Conservation (phyloP, 495 filamentous ascomycete species). For the Trichoderma virens region DNA sequence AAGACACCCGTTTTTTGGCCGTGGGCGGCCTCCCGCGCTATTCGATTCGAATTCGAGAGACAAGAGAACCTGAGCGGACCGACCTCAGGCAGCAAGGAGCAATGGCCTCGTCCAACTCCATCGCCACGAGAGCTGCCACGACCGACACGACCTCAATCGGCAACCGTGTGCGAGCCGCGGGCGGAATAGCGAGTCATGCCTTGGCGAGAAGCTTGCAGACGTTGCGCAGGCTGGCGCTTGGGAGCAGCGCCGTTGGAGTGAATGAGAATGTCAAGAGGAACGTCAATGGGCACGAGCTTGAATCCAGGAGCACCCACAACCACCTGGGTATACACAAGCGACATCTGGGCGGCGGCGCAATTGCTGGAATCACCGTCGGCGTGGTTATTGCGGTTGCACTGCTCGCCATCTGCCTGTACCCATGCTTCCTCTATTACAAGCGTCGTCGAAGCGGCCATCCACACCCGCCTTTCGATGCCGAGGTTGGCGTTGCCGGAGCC, state of each 20-base stretch:
- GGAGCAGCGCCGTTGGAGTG: neutral
- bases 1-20: neutral
- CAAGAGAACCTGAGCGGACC: neutral
- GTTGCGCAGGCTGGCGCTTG: neutral
- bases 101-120: neutral
- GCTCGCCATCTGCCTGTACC: slow-evolving; percentile 25
- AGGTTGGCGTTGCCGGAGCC: neutral
- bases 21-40: slow-evolving; percentile 5
- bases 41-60: neutral
- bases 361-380: slow-evolving; percentile 31
- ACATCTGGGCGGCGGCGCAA: slow-evolving; percentile 17
- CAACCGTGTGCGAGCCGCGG: neutral
- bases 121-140: neutral
- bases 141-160: neutral
- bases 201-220: neutral
- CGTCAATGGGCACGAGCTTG: neutral
- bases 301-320: neutral
- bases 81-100: neutral
- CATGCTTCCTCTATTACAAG: slow-evolving; percentile 21
- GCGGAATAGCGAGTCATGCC: neutral
- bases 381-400: slow-evolving; percentile 25
- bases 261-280: neutral
- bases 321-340: neutral
- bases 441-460: slow-evolving; percentile 15
- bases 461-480: slow-evolving; percentile 22